Evolutionary conservation across 169 alveolate genomes (phyloP), one percentile per base, ranked within the genome.

Genomic region (Blepharisma undulans): DNA sequence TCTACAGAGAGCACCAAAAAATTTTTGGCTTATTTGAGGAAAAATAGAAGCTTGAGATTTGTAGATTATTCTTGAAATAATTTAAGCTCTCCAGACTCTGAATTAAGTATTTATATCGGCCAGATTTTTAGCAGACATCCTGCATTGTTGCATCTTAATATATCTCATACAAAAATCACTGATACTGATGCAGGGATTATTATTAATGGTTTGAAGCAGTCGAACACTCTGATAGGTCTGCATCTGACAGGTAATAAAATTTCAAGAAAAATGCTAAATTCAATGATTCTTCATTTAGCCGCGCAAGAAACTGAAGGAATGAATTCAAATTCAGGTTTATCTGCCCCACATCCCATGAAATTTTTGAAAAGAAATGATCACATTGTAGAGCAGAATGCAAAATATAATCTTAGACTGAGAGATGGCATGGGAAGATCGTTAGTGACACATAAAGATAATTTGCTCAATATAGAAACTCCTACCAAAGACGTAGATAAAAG

Each of bases 11-110:
- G 34, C 7, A n/a, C 74, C 19, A n/a, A 32, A 22, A 32, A 59
- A 22, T 84, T 84, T 59, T 36, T 34, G 7, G 29, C 27, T 5
- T 36, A n/a, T 48, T 22, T 84, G 21, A 84, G 60, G 36, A 25
- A n/a, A 21, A 84, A 84, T 30, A 84, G 27, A 36, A 32, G 34
- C 27, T 30, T 84, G 22, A 84, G 27, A 36, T 25, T 48, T 22
- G 10, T 84, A n/a, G 89, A 84, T 76, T 48, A 48, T 33, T 84
- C 89, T 12, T 84, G 79, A 76, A 84, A 84, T 8, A 48, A n/a
- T 25, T 76, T 84, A 19, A 33, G 77, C 32, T 84, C 89, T 4
- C 18, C 27, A 4, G 77, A 84, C 29, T 22, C 34, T 59, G 74
- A 84, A 19, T 22, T 59, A n/a, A 32, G 79, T n/a, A 22, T 48